Evolutionary conservation across 2,329 filamentous ascomycete genomes (phyloP), one percentile per base, ranked within the genome.

Genomic region (Raffaelea arxii): DNA sequence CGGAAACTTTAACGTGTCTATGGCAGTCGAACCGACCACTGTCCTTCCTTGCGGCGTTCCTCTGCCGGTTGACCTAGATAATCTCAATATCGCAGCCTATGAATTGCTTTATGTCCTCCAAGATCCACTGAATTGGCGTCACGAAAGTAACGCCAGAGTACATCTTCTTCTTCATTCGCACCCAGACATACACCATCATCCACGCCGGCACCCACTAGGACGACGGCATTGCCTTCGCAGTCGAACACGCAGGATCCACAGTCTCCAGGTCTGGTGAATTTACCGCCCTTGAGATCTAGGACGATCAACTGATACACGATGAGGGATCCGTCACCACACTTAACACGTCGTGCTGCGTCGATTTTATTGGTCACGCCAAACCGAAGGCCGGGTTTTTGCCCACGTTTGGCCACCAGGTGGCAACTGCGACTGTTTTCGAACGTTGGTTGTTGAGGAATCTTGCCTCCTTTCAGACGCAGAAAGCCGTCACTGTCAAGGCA

Each of bases 331-430:
- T 16, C 16, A 16, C 27, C 27, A 30, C 9, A 16, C 27, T 30
- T 30, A 9, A 30, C 27, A 30, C 16, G 19, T 19, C 9, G 25
- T 27, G 21, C 27, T 24, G 38, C 44, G 27, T 46, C 44, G 27
- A 46, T 46, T 7, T 37, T 21, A 30, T 41, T 46, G 2, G 38
- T 46, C 4, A 46, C 23, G 10, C 44, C 44, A 27, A 46, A 46
- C 4, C 22, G 22, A 4, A 46, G 12, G 9, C 44, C 38, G 12
- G 44, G 25, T 11, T 16, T 22, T 14, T 37, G 44, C 27, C 44
- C 44, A 5, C 44, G 44, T 7, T 46, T 46, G 21, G 38, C 30
- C 7, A 42, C 44, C 4, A 42, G 27, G 24, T 41, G 25, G 21
- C 24, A 25, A 6, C 12, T 25, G 21, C 32, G 35, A 11, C 18